Conservation (phyloP, 208 protist species). For the Trypanosomatidae sp. region DNA sequence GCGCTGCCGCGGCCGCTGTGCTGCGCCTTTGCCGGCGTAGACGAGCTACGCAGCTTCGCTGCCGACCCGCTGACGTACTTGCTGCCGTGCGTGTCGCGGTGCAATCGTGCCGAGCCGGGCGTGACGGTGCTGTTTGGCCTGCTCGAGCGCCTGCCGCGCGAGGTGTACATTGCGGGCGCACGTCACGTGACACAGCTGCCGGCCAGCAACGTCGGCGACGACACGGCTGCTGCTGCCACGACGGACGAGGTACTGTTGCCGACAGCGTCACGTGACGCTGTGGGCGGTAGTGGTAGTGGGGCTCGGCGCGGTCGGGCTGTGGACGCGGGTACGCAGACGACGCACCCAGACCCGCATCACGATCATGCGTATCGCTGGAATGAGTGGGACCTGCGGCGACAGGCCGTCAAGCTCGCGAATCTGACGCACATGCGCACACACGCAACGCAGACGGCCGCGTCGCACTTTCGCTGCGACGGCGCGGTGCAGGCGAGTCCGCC, state of each 20-base stretch:
- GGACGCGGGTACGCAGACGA: conserved; percentile 69
- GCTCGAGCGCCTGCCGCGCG: conserved; percentile 31
- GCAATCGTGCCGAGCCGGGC: conserved; percentile 19
- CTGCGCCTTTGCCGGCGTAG: conserved; percentile 29
- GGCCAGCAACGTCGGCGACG: not conserved
- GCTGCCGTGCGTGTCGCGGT: conserved; percentile 11
- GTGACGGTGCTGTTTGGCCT: conserved; percentile 45
- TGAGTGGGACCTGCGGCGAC: conserved; percentile 87
- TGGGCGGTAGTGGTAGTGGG: not conserved
- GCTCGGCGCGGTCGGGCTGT: not conserved
- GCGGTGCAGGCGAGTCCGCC: conserved; percentile 60
- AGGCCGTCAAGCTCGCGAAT: conserved; percentile 84
- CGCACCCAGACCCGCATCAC: conserved; percentile 74
- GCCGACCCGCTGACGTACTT: conserved; percentile 30
- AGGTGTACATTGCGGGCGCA: conserved; percentile 74
- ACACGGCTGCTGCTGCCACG: not conserved
- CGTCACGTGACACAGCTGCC: conserved; percentile 11
- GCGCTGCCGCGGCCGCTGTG: conserved; percentile 18
- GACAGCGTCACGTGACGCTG: too few species aligned
- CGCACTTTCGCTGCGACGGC: conserved; percentile 75
- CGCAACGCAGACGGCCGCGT: conserved; percentile 63
- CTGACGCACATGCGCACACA: conserved; percentile 83
- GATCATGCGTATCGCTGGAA: conserved; percentile 89
- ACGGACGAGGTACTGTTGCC: too few species aligned
- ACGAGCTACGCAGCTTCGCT: conserved; percentile 27